Evolutionary conservation across 805 yeast species (phyloP), one percentile per base, ranked within the genome.

Genomic region (Candida nanaspora): DNA sequence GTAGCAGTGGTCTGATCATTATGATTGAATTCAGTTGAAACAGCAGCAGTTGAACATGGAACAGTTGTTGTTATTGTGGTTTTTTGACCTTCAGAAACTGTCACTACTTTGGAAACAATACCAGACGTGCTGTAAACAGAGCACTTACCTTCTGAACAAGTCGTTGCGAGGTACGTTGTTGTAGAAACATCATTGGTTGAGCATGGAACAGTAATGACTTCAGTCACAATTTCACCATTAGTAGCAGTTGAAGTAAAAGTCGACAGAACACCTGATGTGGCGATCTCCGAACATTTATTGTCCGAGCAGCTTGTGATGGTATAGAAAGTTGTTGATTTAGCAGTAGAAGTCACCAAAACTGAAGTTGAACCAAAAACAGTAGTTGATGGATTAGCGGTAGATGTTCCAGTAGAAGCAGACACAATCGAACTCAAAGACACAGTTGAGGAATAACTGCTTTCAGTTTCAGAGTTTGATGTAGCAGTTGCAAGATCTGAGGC

Each of bases 271-370:
- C 39, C 39, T 53, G 82, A 81, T 44, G 86, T 85, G 27, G 86
- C 80, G 35, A 80, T 86, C 15, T 69, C 84, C 35, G 81, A 81
- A 56, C 69, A 63, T 25, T 45, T 46, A 50, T 57, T 48, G n/a
- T 50, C 54, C 36, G 49, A 50, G 48, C 68, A 64, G 27, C 59
- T 52, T 37, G 67, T 62, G 47, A 60, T 48, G 46, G 64, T 59
- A 37, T 42, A 40, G 21, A 39, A 28, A 19, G 27, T 33, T 2
- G 39, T 36, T 5, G 33, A 27, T n/a, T 15, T 4, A 21, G 27
- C 3, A 14, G 19, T 10, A n/a, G 27, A 6, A 21, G 26, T 21
- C 6, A 27, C 13, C 7, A 10, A 10, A n/a, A 14, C 9, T 9
- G 26, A 9, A 4, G 18, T 8, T 13, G 18, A 7, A 14, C 3